Evolutionary conservation across 2,329 filamentous ascomycete genomes (phyloP).

Genomic region (Sordariomycetes sp.): DNA sequence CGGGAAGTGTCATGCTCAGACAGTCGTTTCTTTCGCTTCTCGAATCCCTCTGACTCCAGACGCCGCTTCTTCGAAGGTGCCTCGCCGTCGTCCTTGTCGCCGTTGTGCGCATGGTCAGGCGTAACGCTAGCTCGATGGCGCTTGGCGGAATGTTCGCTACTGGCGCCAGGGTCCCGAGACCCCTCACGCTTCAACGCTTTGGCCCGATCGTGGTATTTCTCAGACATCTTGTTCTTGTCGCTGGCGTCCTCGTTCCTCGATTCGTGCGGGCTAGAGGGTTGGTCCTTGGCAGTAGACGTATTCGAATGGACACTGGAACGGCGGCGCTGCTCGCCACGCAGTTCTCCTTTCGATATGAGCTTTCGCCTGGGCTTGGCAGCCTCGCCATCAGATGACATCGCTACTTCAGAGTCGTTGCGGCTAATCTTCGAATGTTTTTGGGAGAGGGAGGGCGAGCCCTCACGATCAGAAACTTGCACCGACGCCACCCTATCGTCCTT

Average conservation of each 20-base stretch:
- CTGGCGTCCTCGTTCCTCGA: constrained; percentile 34
- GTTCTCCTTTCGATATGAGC: constrained; percentile 53
- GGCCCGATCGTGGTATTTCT: constrained; percentile 50
- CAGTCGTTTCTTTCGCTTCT: constrained; percentile 34
- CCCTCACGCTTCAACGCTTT: constrained; percentile 54
- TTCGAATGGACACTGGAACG: constrained; percentile 50
- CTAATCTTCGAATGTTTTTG: constrained; percentile 42
- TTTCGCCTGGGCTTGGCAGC: constrained; percentile 51
- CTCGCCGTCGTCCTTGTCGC: constrained; percentile 44
- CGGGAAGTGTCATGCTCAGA: constrained; percentile 24
- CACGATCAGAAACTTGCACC: constrained; percentile 41
- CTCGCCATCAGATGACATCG: constrained; percentile 47
- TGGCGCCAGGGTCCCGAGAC: constrained; percentile 43
- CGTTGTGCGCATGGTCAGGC: constrained; percentile 40
- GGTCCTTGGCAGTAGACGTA: constrained; percentile 41
- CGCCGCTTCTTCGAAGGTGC: constrained; percentile 46
- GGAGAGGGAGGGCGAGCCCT: constrained; percentile 36
- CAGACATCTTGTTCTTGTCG: constrained; percentile 38
- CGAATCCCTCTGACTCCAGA: constrained; percentile 42
- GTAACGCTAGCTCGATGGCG: constrained; percentile 50
- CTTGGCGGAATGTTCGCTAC: constrained; percentile 45
- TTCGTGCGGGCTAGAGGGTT: constrained; percentile 44
- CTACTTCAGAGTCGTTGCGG: constrained; percentile 43
- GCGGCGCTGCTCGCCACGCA: constrained; percentile 50
- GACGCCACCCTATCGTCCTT: constrained; percentile 44